Conservation (phyloP, 768 basidiomycete genomes). For the Naematelia aurantialba region DNA sequence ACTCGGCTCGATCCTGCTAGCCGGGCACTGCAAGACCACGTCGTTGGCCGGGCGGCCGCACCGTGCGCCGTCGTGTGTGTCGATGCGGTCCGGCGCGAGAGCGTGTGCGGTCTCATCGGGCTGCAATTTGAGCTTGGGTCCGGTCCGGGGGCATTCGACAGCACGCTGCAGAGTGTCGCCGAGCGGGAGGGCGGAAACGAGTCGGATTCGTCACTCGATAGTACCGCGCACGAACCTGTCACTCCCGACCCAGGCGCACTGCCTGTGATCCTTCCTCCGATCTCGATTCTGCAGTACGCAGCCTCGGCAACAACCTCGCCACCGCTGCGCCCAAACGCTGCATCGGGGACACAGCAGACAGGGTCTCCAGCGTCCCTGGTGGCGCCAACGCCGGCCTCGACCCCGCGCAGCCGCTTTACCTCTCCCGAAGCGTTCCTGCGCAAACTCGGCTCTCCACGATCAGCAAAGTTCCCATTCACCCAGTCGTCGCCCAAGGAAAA, state of each 20-base stretch:
- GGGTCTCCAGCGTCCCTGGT: slow-evolving; percentile 3
- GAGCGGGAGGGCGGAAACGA: background rate
- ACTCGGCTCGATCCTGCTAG: slow-evolving; percentile 22
- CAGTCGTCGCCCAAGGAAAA: slow-evolving; percentile 1
- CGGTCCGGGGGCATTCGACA: background rate
- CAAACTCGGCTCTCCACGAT: slow-evolving; percentile 11
- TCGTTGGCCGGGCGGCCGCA: slow-evolving; percentile 19
- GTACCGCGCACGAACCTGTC: background rate
- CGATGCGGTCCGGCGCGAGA: background rate
- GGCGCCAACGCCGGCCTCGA: slow-evolving; percentile 11
- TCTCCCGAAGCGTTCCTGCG: slow-evolving; percentile 17
- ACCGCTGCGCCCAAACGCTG: too few relatives aligned
- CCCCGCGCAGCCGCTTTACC: slow-evolving; percentile 3
- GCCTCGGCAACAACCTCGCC: too few relatives aligned
- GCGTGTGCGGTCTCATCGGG: background rate
- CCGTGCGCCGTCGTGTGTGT: slow-evolving; percentile 9
- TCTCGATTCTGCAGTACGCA: background rate
- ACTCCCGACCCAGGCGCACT: background rate
- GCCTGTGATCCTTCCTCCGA: background rate
- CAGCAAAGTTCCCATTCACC: slow-evolving; percentile 7
- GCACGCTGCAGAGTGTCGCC: background rate
- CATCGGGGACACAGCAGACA: background rate
- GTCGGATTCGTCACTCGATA: background rate
- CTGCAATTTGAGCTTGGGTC: background rate
- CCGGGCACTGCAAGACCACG: slow-evolving; percentile 20